Percentiles rank a stretch among this genome's conserved stretches.
Conservation (phyloP, 2,329 filamentous ascomycete genomes). For the Exophiala sp. region DNA sequence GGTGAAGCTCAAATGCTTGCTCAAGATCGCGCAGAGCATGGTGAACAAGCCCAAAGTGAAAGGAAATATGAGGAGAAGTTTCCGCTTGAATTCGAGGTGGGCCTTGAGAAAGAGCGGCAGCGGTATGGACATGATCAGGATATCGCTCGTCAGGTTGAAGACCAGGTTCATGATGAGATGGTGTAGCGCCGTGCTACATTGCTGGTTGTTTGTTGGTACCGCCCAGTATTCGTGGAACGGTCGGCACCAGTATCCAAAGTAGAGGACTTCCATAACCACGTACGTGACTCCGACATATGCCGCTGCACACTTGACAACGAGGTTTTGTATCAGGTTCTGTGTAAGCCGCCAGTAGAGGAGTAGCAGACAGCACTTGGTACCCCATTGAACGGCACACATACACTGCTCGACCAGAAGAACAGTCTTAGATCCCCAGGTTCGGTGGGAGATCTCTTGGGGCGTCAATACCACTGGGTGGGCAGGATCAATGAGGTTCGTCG, state of each 20-base stretch:
- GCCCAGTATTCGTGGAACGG: constrained; percentile 51
- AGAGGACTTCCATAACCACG: constrained; percentile 46
- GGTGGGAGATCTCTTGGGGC: constrained; percentile 36
- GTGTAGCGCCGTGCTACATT: constrained; percentile 45
- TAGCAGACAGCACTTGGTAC: constrained; percentile 49
- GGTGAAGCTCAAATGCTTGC: constrained; percentile 57
- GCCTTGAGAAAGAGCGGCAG: constrained; percentile 43
- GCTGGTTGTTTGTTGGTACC: constrained; percentile 40
- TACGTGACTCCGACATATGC: constrained; percentile 44
- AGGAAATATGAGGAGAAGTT: constrained; percentile 49
- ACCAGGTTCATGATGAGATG: constrained; percentile 46
- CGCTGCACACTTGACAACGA: constrained; percentile 36
- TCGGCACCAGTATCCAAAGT: constrained; percentile 50
- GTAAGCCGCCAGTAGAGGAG: constrained; percentile 51
- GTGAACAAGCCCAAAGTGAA: constrained; percentile 53
- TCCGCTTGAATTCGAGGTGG: constrained; percentile 41
- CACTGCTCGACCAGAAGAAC: constrained; percentile 51
- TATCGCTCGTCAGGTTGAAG: constrained; percentile 46
- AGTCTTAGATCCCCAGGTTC: constrained; percentile 51
- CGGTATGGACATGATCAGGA: constrained; percentile 43
- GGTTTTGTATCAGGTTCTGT: constrained; percentile 35
- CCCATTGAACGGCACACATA: constrained; percentile 48
- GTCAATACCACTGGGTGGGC: constrained; percentile 42
- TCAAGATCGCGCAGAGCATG: constrained; percentile 54
- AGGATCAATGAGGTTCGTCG: constrained; percentile 43